Conservation (phyloP, 306 rosid species). For the Potentilla sterilis region DNA sequence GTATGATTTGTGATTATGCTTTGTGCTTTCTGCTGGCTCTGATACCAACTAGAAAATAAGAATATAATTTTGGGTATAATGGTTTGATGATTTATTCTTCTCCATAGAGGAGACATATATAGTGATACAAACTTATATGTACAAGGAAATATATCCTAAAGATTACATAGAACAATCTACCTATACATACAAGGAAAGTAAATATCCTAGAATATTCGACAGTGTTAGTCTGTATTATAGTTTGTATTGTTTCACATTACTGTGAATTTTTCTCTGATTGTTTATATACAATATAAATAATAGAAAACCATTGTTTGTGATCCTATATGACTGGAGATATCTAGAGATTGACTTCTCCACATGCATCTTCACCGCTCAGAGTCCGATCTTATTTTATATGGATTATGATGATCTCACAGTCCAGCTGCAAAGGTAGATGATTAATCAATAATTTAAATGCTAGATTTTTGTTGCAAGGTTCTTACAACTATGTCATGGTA, state of each 20-base stretch:
- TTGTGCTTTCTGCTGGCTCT: too few relatives aligned
- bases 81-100: too few relatives aligned
- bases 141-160: too few relatives aligned
- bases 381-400: not conserved
- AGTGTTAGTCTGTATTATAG: conserved; percentile 33
- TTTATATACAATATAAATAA: conserved; percentile 27
- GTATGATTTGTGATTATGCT: too few relatives aligned
- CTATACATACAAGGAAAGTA: too few relatives aligned
- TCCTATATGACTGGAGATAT: not conserved
- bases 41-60: too few relatives aligned
- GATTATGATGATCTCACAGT: not conserved
- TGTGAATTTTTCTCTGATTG: conserved; percentile 21
- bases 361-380: not conserved
- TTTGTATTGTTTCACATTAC: conserved; percentile 11
- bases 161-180: too few relatives aligned
- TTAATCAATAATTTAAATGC: not conserved
- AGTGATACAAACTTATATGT: too few relatives aligned
- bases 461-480: not conserved
- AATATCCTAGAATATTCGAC: too few relatives aligned
- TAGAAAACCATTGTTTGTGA: conserved; percentile 18
- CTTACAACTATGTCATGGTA: not conserved
- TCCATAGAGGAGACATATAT: too few relatives aligned
- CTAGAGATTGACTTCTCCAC: not conserved
- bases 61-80: too few relatives aligned
- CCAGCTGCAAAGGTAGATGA: not conserved